Percentiles rank a stretch among this genome's conserved stretches.
phyloP scores from a whole-genome alignment of 257 asterid species.

The Solanum tacnaense region DNA sequence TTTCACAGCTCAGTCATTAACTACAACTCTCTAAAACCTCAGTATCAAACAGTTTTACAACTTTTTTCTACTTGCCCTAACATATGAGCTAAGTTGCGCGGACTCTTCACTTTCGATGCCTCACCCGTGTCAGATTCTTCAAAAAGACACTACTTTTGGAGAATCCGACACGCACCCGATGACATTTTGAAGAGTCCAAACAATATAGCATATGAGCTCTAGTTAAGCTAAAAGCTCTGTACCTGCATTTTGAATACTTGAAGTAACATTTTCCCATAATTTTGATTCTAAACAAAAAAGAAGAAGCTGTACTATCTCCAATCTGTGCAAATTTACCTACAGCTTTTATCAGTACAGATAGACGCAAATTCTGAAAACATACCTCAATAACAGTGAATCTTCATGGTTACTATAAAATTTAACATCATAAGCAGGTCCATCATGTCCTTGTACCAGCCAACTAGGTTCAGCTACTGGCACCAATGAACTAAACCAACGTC shows the following conservation, averaged over 20 bases:
- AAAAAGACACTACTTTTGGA: not conserved
- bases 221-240: not conserved
- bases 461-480: slow-evolving; percentile 51
- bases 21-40: not conserved
- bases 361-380: not conserved
- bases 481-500: slow-evolving; percentile 39
- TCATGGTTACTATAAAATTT: slow-evolving; percentile 49
- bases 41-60: not conserved
- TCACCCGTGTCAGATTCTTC: not conserved
- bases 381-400: slow-evolving; percentile 78
- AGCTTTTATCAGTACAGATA: not conserved
- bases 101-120: not conserved
- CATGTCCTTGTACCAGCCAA: slow-evolving; percentile 64
- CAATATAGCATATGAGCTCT: not conserved
- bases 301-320: not conserved
- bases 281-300: not conserved
- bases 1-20: not conserved
- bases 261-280: not conserved
- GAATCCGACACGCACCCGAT: not conserved
- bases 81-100: not conserved
- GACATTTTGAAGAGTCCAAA: not conserved
- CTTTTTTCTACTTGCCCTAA: not conserved
- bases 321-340: not conserved
- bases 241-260: not conserved
- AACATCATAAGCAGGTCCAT: slow-evolving; percentile 96